These are phyloP conservation scores for Quercus tomentella DNA, from an alignment of 331 rosid species.

Conservation along the genomic window DNA sequence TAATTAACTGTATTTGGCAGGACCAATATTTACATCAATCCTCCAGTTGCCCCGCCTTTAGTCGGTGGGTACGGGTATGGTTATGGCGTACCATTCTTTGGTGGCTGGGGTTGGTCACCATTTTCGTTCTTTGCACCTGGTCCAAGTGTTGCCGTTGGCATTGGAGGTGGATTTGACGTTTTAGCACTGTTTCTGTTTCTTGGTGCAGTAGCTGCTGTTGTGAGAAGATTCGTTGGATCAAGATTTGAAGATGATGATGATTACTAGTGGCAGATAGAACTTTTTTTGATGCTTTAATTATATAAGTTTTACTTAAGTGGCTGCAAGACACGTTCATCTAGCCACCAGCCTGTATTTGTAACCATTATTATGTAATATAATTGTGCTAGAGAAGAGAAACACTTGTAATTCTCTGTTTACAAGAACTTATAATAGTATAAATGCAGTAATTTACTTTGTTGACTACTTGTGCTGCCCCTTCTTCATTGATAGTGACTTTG, in stretches of 20 bases:
- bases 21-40: conserved; percentile 81
- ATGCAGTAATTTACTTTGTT: background rate
- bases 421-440: background rate
- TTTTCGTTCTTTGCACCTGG: conserved; percentile 91
- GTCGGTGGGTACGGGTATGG: conserved; percentile 89
- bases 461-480: background rate
- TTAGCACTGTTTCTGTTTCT: conserved; percentile 56
- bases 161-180: conserved; percentile 87
- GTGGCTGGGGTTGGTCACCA: conserved; percentile 98
- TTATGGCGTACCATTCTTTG: conserved; percentile 67
- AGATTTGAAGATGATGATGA: conserved; percentile 61
- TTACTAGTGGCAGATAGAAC: conserved; percentile 30
- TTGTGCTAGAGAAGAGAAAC: background rate
- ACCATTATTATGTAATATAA: conserved; percentile 2
- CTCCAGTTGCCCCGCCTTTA: conserved; percentile 76
- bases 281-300: background rate
- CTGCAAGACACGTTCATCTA: conserved; percentile 8
- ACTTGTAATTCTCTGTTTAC: background rate
- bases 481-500: too few relatives aligned
- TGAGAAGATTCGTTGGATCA: conserved; percentile 58
- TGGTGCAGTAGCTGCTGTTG: conserved; percentile 76
- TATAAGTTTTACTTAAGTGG: conserved; percentile 1
- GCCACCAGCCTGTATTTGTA: conserved; percentile 12
- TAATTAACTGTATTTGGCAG: conserved; percentile 30
- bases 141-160: conserved; percentile 70